Base-by-base conservation (phyloP, 2,329 filamentous ascomycete species). In the Pestalotiopsis sp. region DNA sequence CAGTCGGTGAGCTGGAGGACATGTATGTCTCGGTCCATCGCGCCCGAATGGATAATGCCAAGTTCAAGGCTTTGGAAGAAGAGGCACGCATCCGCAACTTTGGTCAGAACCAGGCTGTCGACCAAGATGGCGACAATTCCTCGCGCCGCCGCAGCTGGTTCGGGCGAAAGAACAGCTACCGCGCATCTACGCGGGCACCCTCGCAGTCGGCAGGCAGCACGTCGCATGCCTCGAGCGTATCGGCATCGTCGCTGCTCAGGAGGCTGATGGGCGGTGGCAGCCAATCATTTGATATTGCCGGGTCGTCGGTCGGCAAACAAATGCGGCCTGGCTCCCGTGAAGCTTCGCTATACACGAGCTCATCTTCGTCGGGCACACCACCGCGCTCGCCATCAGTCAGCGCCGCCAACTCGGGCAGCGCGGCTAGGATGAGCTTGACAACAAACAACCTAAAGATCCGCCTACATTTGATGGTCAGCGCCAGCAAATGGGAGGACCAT, bases 21-120 rank as follows among this genome's bases (percentile, higher is more conserved):
- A 85, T 99, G 4, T 99, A 98, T 80, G 88, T 88, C 75, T 88
- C 95, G 58, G 95, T 98, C 70, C 97, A 98, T 80, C 88, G 92
- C 70, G 91, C 95, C 23, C 92, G 96, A 62, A 92, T 97, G 78
- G 93, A 97, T 81, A 98, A 98, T 77, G 92, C 94, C 66, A 95
- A 94, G 67, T 98, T 95, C 81, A 94, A 88, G 68, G 84, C 88
- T 62, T 84, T 91, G 20, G 88, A 89, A 73, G 87, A 91, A 71
- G 88, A 91, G 72, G 93, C 84, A 78, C 91, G 79, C 73, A 94
- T 84, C 87, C 93, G 85, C 86, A 92, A 83, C 82, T 97, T 86
- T 83, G 93, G 85, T 72, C 90, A 84, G 81, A 84, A 77, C 72
- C 84, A 86, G 75, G 73, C 81, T 72, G 75, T 83, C 69, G 77